Percentiles rank a stretch among this genome's conserved stretches.
Conservation (phyloP, 2,329 filamentous ascomycete species). For the Claviceps citrina region DNA sequence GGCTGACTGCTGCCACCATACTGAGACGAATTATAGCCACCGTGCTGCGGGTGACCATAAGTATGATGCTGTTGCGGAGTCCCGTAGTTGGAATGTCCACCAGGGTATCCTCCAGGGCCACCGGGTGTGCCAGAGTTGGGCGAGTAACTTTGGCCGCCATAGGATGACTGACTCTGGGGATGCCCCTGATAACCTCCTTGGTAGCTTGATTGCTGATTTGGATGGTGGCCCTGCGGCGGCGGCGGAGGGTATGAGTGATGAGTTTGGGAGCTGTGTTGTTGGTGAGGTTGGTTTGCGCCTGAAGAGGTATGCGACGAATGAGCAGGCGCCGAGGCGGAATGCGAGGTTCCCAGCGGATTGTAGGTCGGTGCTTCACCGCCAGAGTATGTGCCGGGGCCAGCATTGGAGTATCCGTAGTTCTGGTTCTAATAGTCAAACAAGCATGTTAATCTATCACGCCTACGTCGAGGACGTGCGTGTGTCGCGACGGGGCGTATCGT, state of each 20-base stretch:
- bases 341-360: constrained; percentile 18
- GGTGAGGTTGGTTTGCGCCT: constrained; percentile 16
- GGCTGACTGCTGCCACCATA: constrained; percentile 15
- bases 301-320: constrained; percentile 10
- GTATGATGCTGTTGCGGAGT: constrained; percentile 8
- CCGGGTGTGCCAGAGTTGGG: constrained; percentile 8
- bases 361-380: constrained; percentile 44
- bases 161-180: constrained; percentile 8
- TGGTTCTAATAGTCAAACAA: constrained; percentile 23
- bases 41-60: constrained; percentile 6
- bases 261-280: constrained; percentile 11
- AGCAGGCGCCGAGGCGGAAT: constrained; percentile 13
- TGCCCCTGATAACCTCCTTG: constrained; percentile 5
- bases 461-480: neutral
- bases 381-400: constrained; percentile 39
- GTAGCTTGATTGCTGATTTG: constrained; percentile 9
- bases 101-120: constrained; percentile 9
- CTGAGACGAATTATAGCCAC: constrained; percentile 11
- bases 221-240: constrained; percentile 8
- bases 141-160: constrained; percentile 11
- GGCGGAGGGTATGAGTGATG: constrained; percentile 12
- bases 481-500: neutral
- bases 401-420: constrained; percentile 48
- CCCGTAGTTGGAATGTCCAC: constrained; percentile 11
- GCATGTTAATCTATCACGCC: constrained; percentile 5